A percentile compares a stretch with the other conserved stretches of the same genome.
phyloP scores from a whole-genome alignment of 306 rosid genomes.

The Canavalia ensiformis region DNA sequence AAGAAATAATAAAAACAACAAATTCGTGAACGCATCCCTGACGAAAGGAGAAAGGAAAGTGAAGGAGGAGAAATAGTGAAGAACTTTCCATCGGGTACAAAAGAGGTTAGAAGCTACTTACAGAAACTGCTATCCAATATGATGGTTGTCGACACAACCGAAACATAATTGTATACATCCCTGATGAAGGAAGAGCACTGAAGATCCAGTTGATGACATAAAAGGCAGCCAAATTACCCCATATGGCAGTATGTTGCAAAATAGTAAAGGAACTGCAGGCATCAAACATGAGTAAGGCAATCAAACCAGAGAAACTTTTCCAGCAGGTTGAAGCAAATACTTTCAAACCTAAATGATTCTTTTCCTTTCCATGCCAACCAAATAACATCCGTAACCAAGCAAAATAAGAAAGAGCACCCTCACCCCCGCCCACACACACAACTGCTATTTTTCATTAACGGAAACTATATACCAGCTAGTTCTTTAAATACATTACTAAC shows the following conservation, averaged over 20 bases:
- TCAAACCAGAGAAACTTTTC: conserved; percentile 38
- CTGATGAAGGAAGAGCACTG: conserved; percentile 93
- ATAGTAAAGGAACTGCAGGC: conserved; percentile 87
- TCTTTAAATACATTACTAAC: conserved; percentile 24
- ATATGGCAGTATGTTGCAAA: conserved; percentile 88
- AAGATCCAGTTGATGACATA: conserved; percentile 87
- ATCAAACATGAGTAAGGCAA: conserved; percentile 51
- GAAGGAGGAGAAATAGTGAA: neutral
- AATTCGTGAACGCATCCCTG: neutral
- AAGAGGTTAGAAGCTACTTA: conserved; percentile 57
- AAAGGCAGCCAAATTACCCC: conserved; percentile 94
- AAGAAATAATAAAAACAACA: neutral
- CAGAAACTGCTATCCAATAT: conserved; percentile 87
- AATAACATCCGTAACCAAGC: conserved; percentile 23
- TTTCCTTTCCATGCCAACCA: conserved; percentile 8
- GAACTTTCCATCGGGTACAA: conserved; percentile 10
- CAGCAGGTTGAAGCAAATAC: conserved; percentile 30
- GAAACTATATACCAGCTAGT: conserved; percentile 27
- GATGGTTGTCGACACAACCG: conserved; percentile 89
- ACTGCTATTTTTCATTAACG: neutral
- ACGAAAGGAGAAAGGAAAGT: neutral
- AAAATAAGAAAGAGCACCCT: neutral
- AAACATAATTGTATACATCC: conserved; percentile 96
- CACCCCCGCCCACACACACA: neutral
- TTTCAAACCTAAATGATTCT: conserved; percentile 13